Evolutionary conservation across 2,329 filamentous ascomycete species (phyloP), one percentile per base, ranked within the genome.

Genomic region (Alternaria sp.): DNA sequence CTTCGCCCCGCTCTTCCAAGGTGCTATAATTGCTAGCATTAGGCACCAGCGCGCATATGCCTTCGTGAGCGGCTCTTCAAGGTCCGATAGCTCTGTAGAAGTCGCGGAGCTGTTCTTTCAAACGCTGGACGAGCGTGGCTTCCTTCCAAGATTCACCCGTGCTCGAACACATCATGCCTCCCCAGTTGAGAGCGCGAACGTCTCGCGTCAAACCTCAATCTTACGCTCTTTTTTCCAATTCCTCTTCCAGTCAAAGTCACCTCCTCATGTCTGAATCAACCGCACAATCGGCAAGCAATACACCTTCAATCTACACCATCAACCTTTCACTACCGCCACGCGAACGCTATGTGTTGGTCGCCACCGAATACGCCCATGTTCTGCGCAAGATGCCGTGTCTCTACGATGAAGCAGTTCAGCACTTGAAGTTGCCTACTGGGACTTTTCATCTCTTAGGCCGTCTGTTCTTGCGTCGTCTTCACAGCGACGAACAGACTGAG

Each of bases 401-500:
- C 0, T 88, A 89, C 68, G 80, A 88, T 52, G 80, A 85, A 7
- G 66, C 88, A 0, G 69, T 89, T 1, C 51, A 71, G 6, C 67
- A 75, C 4, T 30, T 59, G 10, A 40, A 51, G 13, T 65, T 69
- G 3, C 60, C 56, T 15, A 17, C 61, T 19, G 52, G 40, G 5
- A 10, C 60, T 4, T 53, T 71, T 1, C 68, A 68, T 67, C 75
- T 71, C 4, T 21, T 86, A 2, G 83, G 86, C 0, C 79, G 79
- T 1, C n/a, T 85, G 0, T 72, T 84, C 11, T 72, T 91, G 11
- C 81, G 84, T 5, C 79, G 83, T 2, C 76, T 91, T 0, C 80
- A 86, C 71, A 83, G 81, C 17, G 57, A 75, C 0, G 88, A 90
- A 68, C 87, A 91, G 73, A 89, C 85, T 0, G 81, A 85, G 47